A percentile compares a stretch with the other conserved stretches of the same genome.
These are phyloP conservation scores for Trichoderma atroviride DNA, from an alignment of 2,329 filamentous ascomycete genomes.

Conservation along the genomic window DNA sequence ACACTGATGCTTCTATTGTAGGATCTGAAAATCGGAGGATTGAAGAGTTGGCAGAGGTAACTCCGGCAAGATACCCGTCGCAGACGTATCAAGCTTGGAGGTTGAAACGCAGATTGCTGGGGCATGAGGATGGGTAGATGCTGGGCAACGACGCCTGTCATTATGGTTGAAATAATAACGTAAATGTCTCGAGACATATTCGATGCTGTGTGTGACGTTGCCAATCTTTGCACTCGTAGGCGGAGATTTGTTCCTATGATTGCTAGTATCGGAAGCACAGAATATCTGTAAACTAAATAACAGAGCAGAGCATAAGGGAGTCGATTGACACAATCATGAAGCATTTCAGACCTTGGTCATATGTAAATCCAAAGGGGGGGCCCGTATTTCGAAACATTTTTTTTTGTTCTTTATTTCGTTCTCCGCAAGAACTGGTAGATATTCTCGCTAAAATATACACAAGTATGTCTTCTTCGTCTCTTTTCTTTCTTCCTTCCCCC, in stretches of 20 bases:
- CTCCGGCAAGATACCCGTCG: background rate
- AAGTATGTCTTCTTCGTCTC: background rate
- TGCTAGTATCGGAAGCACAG: background rate
- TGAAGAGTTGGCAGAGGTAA: background rate
- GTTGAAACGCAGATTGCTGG: background rate
- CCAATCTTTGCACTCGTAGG: background rate
- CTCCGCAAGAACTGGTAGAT: background rate
- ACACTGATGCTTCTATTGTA: background rate
- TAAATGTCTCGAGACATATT: too few species aligned
- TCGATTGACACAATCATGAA: too few species aligned
- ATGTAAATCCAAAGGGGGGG: background rate
- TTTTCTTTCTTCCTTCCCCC: constrained; percentile 25
- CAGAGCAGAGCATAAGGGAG: background rate
- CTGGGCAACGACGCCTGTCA: background rate
- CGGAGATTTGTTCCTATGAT: background rate
- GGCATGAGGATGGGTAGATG: background rate
- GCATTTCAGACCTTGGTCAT: background rate
- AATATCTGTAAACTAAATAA: too few species aligned
- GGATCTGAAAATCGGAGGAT: background rate
- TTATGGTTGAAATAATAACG: background rate
- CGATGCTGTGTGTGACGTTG: background rate
- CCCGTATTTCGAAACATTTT: background rate
- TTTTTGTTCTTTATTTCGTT: background rate
- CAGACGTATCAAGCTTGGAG: background rate
- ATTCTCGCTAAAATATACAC: constrained; percentile 22